phyloP scores from a whole-genome alignment of 2,329 filamentous ascomycete genomes.

The Curvularia verruculosa region DNA sequence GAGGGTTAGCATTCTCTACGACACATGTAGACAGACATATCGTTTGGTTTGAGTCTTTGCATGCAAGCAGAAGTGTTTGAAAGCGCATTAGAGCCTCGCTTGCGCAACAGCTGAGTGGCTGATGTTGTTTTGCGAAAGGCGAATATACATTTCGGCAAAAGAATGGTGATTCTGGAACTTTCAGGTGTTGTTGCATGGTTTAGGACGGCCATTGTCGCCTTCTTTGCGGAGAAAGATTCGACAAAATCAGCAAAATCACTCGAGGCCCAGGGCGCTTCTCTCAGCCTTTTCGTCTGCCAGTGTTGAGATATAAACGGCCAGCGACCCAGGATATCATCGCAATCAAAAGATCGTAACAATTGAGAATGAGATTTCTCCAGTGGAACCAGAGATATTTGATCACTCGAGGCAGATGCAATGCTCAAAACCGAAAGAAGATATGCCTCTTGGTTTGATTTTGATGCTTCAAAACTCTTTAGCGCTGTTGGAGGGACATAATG shows the following conservation, averaged over 20 bases:
- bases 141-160: background rate
- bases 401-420: background rate
- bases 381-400: background rate
- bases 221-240: background rate
- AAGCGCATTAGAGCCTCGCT: background rate
- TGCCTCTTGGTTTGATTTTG: no score
- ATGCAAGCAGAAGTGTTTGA: background rate
- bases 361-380: background rate
- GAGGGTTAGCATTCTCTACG: background rate
- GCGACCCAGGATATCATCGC: background rate
- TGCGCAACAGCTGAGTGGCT: background rate
- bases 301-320: background rate
- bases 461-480: background rate
- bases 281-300: background rate
- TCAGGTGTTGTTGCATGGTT: background rate
- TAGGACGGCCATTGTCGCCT: background rate
- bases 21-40: background rate
- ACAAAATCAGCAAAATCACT: background rate
- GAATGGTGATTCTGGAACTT: background rate
- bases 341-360: background rate
- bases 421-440: background rate
- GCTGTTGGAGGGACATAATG: background rate
- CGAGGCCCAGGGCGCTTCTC: background rate
- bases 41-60: background rate
- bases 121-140: background rate